Conservation (phyloP, 495 filamentous ascomycete genomes). For the Pseudotulostoma volvatum region DNA sequence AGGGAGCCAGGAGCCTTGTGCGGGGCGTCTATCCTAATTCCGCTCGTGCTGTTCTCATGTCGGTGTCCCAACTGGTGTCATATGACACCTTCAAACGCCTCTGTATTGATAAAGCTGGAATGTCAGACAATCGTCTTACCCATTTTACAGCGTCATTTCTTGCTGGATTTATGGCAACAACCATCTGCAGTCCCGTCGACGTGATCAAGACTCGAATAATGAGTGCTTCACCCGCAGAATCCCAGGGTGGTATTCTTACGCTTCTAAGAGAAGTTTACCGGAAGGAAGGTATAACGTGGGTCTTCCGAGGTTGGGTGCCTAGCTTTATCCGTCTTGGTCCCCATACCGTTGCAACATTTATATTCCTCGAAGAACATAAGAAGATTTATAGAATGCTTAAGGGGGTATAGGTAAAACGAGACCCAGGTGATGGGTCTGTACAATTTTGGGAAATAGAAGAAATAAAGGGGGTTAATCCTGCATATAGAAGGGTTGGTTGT, state of each 20-base stretch:
- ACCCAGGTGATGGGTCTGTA: not conserved
- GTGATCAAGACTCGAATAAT: constrained; percentile 96
- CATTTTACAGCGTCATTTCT: constrained; percentile 78
- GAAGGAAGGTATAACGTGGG: constrained; percentile 71
- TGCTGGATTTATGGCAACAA: constrained; percentile 88
- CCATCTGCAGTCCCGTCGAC: constrained; percentile 86
- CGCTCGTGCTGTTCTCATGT: constrained; percentile 83
- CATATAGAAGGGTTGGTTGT: not conserved
- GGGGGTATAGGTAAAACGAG: constrained; percentile 17
- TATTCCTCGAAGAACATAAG: constrained; percentile 77
- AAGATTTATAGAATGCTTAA: constrained; percentile 35
- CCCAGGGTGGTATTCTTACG: constrained; percentile 36
- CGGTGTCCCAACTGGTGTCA: constrained; percentile 70
- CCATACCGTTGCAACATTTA: constrained; percentile 88
- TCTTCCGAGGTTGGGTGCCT: constrained; percentile 96
- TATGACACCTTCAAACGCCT: constrained; percentile 82
- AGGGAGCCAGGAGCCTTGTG: constrained; percentile 58
- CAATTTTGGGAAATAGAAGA: not conserved
- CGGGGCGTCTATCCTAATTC: constrained; percentile 87
- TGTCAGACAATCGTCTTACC: constrained; percentile 62
- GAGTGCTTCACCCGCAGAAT: constrained; percentile 42
- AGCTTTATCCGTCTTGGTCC: constrained; percentile 84
- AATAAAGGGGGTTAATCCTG: not conserved
- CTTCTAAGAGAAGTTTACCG: constrained; percentile 52
- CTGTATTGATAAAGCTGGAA: constrained; percentile 47